Conservation (phyloP, 768 basidiomycete genomes). For the Termitomyces sp. region DNA sequence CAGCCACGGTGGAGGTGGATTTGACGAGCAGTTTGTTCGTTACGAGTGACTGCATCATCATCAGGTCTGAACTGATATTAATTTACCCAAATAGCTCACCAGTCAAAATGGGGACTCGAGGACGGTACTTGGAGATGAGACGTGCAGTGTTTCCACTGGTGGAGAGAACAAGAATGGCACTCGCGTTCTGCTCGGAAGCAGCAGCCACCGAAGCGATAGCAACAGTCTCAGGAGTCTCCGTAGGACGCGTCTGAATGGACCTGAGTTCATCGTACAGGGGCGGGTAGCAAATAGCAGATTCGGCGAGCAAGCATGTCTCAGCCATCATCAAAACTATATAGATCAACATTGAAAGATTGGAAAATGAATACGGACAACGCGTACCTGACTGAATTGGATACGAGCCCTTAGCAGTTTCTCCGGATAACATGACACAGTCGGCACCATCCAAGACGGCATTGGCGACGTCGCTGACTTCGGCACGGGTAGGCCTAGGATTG, state of each 20-base stretch:
- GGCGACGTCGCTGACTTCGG: constrained; percentile 98
- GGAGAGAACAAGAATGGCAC: constrained; percentile 93
- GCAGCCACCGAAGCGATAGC: constrained; percentile 96
- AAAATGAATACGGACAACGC: constrained; percentile 17
- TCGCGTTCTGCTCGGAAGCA: constrained; percentile 90
- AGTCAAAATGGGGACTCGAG: constrained; percentile 89
- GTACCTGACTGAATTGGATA: constrained; percentile 94
- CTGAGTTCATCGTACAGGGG: constrained; percentile 90
- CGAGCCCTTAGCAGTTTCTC: constrained; percentile 96
- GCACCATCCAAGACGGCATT: constrained; percentile 98
- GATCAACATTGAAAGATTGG: neutral
- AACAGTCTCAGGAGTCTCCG: constrained; percentile 92
- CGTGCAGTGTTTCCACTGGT: constrained; percentile 97
- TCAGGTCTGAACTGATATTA: neutral
- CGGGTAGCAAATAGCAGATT: constrained; percentile 92
- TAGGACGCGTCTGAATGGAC: constrained; percentile 77
- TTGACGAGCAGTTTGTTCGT: constrained; percentile 92
- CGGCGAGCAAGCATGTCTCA: constrained; percentile 96
- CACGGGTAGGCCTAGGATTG: constrained; percentile 98
- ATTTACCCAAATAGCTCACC: constrained; percentile 42
- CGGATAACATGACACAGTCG: constrained; percentile 99
- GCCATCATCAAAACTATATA: constrained; percentile 97
- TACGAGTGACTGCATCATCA: constrained; percentile 77
- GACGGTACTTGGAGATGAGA: constrained; percentile 94
- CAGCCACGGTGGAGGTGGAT: constrained; percentile 95